phyloP scores from a whole-genome alignment of 331 rosid genomes.

The Acacia pycnantha region DNA sequence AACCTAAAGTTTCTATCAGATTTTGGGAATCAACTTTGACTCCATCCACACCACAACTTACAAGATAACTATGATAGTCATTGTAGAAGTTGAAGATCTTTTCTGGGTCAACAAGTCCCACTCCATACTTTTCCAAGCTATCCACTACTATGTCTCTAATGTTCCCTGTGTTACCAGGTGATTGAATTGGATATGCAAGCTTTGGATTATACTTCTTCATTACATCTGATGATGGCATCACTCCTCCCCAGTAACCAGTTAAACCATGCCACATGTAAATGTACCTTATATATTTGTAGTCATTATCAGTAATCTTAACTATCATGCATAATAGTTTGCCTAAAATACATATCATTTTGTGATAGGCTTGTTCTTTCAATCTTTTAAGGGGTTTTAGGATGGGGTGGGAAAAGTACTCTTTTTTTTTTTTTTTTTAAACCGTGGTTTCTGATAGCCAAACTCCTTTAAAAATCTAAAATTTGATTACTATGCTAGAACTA shows the following conservation, averaged over 20 bases:
- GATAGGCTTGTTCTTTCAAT: neutral
- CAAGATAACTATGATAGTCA: constrained; percentile 68
- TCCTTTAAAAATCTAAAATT: too few relatives aligned
- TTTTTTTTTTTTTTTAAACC: too few relatives aligned
- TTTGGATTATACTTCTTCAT: constrained; percentile 62
- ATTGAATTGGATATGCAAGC: constrained; percentile 53
- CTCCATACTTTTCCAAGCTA: constrained; percentile 68
- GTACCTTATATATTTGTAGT: constrained; percentile 29
- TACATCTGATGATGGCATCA: constrained; percentile 50
- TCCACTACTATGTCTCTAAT: constrained; percentile 54
- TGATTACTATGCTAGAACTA: neutral
- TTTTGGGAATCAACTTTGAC: constrained; percentile 77
- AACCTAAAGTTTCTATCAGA: constrained; percentile 63
- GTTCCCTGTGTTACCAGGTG: constrained; percentile 55
- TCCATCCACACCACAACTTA: constrained; percentile 61
- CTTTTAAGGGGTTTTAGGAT: neutral
- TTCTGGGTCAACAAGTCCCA: constrained; percentile 58
- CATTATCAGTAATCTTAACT: constrained; percentile 2
- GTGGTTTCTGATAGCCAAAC: too few relatives aligned
- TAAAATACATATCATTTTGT: neutral
- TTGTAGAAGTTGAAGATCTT: constrained; percentile 54
- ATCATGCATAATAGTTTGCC: neutral
- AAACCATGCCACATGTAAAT: constrained; percentile 77
- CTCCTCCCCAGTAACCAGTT: constrained; percentile 87
- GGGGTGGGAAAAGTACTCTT: too few relatives aligned